Conservation (phyloP, 176 grass and related monocot genomes). For the Zoysia japonica region DNA sequence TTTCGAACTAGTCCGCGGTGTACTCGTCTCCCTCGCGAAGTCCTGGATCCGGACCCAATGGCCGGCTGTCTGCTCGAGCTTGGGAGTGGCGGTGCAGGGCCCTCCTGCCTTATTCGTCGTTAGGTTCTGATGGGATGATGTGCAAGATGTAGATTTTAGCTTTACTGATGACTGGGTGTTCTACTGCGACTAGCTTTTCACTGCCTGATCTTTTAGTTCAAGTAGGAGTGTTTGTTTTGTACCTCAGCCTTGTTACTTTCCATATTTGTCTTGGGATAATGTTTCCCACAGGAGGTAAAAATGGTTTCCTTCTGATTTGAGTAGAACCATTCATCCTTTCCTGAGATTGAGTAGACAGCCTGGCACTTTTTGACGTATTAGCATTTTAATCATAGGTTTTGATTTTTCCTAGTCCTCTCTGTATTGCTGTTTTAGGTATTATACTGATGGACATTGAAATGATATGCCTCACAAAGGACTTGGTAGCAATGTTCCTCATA, state of each 20-base stretch:
- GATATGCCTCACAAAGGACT: neutral
- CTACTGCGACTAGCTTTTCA: slow-evolving; percentile 2
- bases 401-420: neutral
- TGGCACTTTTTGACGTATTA: neutral
- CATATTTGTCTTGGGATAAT: neutral
- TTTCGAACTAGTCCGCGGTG: neutral
- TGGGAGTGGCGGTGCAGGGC: neutral
- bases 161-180: neutral
- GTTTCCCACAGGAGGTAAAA: slow-evolving; percentile 2
- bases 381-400: neutral
- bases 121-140: slow-evolving; percentile 8
- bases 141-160: slow-evolving; percentile 6
- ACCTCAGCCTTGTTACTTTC: slow-evolving; percentile 14
- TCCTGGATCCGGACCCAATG: slow-evolving; percentile 19
- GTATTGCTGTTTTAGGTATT: neutral
- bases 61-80: neutral
- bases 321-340: neutral
- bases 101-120: neutral
- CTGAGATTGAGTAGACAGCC: neutral
- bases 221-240: neutral
- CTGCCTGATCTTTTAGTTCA: neutral
- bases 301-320: neutral
- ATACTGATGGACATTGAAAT: neutral
- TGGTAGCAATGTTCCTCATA: neutral
- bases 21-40: neutral